Conservation (phyloP, 1,284 basidiomycete genomes). For the Schizophyllum amplum region DNA sequence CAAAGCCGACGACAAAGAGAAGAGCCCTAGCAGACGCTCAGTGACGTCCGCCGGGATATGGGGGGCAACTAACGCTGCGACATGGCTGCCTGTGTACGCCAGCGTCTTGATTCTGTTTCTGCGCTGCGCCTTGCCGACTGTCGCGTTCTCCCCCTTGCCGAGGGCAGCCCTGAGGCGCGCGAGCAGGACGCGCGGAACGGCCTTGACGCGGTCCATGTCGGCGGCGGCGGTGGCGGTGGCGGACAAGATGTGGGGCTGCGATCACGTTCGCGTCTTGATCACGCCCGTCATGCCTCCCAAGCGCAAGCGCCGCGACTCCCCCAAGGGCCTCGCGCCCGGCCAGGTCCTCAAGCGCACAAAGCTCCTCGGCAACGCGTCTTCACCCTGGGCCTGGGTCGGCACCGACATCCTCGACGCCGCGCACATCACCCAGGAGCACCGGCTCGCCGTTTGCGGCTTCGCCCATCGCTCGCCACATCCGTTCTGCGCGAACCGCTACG, state of each 20-base stretch:
- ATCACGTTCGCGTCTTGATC: background rate
- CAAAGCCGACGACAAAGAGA: conserved; percentile 56
- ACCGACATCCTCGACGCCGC: conserved; percentile 47
- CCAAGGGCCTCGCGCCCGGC: conserved; percentile 47
- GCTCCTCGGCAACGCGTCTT: conserved; percentile 35
- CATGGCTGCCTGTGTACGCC: background rate
- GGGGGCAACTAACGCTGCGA: background rate
- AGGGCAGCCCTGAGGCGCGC: background rate
- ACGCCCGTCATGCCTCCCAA: conserved; percentile 43
- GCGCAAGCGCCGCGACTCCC: conserved; percentile 48
- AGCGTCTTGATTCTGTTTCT: background rate
- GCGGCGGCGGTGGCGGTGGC: no score
- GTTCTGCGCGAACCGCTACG: conserved; percentile 50
- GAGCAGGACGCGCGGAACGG: no score
- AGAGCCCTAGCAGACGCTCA: conserved; percentile 31
- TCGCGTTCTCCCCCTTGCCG: background rate
- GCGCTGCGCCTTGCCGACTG: background rate
- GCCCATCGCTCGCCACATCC: conserved; percentile 37
- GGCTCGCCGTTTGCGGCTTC: conserved; percentile 60
- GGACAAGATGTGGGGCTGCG: no score
- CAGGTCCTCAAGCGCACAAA: conserved; percentile 53
- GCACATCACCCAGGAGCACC: conserved; percentile 57
- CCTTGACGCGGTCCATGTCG: background rate
- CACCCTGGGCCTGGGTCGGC: conserved; percentile 73
- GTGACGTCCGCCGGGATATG: conserved; percentile 1